A percentile compares a stretch with the other conserved stretches of the same genome.
phyloP scores from a whole-genome alignment of 257 asterid species.

The Solanum chmielewskii region DNA sequence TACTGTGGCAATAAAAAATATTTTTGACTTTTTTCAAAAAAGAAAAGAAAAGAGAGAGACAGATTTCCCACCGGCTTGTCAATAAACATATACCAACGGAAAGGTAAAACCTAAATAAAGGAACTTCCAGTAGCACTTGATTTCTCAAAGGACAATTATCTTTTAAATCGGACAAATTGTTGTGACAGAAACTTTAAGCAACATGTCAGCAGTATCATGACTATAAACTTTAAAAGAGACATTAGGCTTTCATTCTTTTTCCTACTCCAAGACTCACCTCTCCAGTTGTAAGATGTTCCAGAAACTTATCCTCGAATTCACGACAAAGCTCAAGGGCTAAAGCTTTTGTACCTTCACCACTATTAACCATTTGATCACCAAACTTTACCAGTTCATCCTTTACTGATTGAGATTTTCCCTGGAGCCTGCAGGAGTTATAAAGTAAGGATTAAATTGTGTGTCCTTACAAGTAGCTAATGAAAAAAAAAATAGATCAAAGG shows the following conservation, averaged over 20 bases:
- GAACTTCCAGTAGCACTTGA: not conserved
- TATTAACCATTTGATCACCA: slow-evolving; percentile 86
- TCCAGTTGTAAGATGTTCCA: slow-evolving; percentile 86
- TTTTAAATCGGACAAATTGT: not conserved
- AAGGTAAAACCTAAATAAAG: not conserved
- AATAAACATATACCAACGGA: not conserved
- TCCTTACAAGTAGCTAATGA: not conserved
- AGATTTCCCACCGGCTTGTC: not conserved
- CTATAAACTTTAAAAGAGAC: not conserved
- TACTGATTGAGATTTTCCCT: slow-evolving; percentile 85
- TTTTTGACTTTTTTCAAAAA: not conserved
- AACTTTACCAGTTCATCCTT: slow-evolving; percentile 86
- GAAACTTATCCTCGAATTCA: slow-evolving; percentile 98
- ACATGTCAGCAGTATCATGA: not conserved
- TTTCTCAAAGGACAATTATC: not conserved
- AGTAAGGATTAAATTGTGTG: not conserved
- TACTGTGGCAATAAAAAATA: not conserved
- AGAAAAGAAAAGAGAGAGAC: not conserved
- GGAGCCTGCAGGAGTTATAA: slow-evolving; percentile 59
- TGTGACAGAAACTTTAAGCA: not conserved
- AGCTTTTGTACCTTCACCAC: slow-evolving; percentile 92
- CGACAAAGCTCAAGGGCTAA: slow-evolving; percentile 98
- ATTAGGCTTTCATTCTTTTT: not conserved
- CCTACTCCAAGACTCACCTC: slow-evolving; percentile 42
- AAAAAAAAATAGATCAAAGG: not conserved